Percentiles rank a stretch among this genome's conserved stretches.
Conservation (phyloP, 176 grass and related monocot genomes). For the Musa acuminata region DNA sequence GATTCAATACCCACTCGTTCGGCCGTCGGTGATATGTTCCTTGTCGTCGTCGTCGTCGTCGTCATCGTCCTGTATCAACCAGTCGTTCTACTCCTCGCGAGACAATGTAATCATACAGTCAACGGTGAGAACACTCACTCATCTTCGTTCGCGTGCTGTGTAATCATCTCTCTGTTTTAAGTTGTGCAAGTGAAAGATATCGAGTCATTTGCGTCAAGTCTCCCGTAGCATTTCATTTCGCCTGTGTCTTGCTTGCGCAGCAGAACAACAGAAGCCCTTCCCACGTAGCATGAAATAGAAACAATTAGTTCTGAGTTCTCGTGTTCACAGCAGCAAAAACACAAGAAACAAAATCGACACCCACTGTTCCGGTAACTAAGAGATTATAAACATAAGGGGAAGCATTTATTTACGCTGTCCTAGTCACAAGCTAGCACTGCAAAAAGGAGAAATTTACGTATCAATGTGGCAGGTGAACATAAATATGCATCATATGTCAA, state of each 20-base stretch:
- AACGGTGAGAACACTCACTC: background rate
- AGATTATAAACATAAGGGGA: background rate
- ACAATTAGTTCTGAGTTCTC: no score
- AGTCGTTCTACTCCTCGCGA: background rate
- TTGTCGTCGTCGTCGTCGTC: background rate
- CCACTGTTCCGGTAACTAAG: no score
- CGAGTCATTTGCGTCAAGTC: background rate
- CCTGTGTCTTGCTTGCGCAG: no score
- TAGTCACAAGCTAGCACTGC: background rate
- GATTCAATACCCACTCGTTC: constrained; percentile 11
- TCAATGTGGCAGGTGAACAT: background rate
- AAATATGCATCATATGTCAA: background rate
- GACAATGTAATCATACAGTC: background rate
- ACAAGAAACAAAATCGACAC: no score
- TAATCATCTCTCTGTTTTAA: background rate
- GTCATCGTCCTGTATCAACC: background rate
- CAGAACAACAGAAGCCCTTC: no score
- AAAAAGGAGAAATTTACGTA: background rate
- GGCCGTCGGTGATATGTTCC: background rate
- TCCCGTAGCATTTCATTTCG: no score
- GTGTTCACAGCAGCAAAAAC: no score
- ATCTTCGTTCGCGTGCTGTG: background rate
- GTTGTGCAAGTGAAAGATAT: background rate
- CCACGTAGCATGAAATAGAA: no score
- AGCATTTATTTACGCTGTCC: background rate